Percentiles rank a stretch among this genome's conserved stretches.
Conservation (phyloP, 352 stramenopile species). For the Phytophthora chlamydospora region DNA sequence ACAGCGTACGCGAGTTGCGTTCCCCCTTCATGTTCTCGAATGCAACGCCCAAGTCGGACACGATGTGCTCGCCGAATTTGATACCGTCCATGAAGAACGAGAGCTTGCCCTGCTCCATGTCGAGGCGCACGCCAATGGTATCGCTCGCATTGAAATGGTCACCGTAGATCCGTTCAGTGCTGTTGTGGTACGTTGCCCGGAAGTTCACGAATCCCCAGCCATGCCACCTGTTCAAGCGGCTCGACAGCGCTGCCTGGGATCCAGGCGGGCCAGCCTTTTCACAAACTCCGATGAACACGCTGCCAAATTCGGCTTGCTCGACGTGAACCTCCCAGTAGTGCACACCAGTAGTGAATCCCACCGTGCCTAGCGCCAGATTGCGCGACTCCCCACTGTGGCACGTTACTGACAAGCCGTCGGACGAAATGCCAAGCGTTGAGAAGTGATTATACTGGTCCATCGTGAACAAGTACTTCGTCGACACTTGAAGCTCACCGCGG, state of each 20-base stretch:
- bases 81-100: conserved; percentile 99
- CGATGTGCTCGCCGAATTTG: conserved; percentile 99
- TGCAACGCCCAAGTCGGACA: conserved; percentile 97
- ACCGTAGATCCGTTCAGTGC: conserved; percentile 90
- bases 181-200: conserved; percentile 93
- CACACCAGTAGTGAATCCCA: conserved; percentile 90
- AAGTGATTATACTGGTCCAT: conserved; percentile 86
- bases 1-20: conserved; percentile 90
- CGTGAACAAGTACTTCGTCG: conserved; percentile 82
- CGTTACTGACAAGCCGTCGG: conserved; percentile 80
- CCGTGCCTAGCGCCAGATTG: conserved; percentile 83
- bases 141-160: conserved; percentile 94
- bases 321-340: conserved; percentile 99
- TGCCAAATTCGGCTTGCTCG: conserved; percentile 97
- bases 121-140: conserved; percentile 98
- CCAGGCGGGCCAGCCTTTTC: conserved; percentile 86
- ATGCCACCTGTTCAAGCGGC: conserved; percentile 88
- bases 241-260: conserved; percentile 79
- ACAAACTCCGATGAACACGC: conserved; percentile 97
- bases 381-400: conserved; percentile 86
- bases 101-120: conserved; percentile 98
- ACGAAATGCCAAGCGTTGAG: conserved; percentile 76
- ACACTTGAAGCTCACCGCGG: conserved; percentile 63
- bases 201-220: conserved; percentile 98
- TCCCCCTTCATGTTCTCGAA: conserved; percentile 95